These are phyloP conservation scores for Pyrenopolyporus hunteri DNA, from an alignment of 495 filamentous ascomycete species.

Conservation along the genomic window DNA sequence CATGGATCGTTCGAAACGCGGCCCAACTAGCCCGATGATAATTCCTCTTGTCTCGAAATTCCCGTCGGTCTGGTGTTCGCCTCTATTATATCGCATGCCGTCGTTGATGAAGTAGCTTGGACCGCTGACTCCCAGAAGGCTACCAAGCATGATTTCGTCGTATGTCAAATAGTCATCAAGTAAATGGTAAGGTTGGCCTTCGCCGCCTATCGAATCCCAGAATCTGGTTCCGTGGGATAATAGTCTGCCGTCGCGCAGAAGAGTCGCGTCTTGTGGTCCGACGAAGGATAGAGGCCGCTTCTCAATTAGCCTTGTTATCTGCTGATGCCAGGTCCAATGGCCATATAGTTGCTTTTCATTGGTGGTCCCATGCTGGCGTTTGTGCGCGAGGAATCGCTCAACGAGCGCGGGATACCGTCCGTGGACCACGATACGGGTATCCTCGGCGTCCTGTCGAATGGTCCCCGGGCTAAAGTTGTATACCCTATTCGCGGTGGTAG, in stretches of 20 bases:
- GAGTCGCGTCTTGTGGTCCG: slow-evolving; percentile 17
- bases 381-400: slow-evolving; percentile 30
- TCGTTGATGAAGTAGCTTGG: slow-evolving; percentile 41
- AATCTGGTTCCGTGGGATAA: neutral
- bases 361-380: slow-evolving; percentile 19
- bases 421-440: slow-evolving; percentile 37
- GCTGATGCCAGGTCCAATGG: slow-evolving; percentile 26
- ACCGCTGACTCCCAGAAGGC: slow-evolving; percentile 38
- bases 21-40: slow-evolving; percentile 41
- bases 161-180: slow-evolving; percentile 37
- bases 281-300: slow-evolving; percentile 36
- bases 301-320: slow-evolving; percentile 32
- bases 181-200: slow-evolving; percentile 6
- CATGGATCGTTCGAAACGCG: slow-evolving; percentile 34
- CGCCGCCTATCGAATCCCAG: slow-evolving; percentile 36
- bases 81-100: slow-evolving; percentile 27
- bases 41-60: slow-evolving; percentile 35
- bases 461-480: slow-evolving; percentile 14
- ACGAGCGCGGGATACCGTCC: slow-evolving; percentile 28
- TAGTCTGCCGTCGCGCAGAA: slow-evolving; percentile 15
- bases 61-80: neutral
- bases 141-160: slow-evolving; percentile 43
- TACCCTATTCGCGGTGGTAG: slow-evolving; percentile 34
- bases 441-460: slow-evolving; percentile 22
- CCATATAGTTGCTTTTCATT: slow-evolving; percentile 25